phyloP scores from a whole-genome alignment of 108 stramenopile species.

The Skeletonema tropicum region DNA sequence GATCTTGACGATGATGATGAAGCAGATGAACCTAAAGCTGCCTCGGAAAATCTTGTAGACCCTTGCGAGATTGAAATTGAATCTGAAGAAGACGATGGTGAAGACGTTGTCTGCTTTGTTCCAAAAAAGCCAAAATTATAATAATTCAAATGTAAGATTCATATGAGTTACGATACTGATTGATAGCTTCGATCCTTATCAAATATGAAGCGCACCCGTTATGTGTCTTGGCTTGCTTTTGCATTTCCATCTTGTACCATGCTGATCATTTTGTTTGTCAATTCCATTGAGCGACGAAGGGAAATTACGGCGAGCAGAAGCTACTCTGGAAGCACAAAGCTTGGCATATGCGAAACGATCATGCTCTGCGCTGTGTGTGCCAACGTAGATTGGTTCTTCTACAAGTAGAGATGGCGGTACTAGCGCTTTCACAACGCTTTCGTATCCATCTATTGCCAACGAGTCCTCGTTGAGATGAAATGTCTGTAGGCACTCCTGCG shows the following conservation, averaged over 20 bases:
- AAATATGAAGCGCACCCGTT: neutral
- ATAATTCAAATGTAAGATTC: neutral
- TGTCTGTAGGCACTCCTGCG: constrained; percentile 38
- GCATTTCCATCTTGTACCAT: neutral
- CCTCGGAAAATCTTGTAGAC: constrained; percentile 17
- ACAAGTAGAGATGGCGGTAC: constrained; percentile 22
- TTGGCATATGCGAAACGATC: constrained; percentile 37
- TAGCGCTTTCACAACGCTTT: constrained; percentile 21
- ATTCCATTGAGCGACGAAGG: neutral
- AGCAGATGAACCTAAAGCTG: neutral
- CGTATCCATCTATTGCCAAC: neutral
- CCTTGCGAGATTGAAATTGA: constrained; percentile 31
- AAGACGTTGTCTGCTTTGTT: constrained; percentile 30
- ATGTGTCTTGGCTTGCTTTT: neutral
- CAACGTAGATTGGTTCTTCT: constrained; percentile 24
- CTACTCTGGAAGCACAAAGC: constrained; percentile 27
- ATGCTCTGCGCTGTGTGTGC: neutral
- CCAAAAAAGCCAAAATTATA: neutral
- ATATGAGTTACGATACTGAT: neutral
- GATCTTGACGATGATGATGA: constrained; percentile 18
- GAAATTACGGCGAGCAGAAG: constrained; percentile 21
- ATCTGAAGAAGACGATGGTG: constrained; percentile 27
- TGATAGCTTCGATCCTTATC: neutral
- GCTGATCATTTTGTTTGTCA: neutral
- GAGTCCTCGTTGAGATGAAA: constrained; percentile 3